A percentile compares a stretch with the other conserved stretches of the same genome.
Evolutionary conservation across 164 flowering plant genomes (phyloP).

Genomic region (Aristolochia fimbriata): DNA sequence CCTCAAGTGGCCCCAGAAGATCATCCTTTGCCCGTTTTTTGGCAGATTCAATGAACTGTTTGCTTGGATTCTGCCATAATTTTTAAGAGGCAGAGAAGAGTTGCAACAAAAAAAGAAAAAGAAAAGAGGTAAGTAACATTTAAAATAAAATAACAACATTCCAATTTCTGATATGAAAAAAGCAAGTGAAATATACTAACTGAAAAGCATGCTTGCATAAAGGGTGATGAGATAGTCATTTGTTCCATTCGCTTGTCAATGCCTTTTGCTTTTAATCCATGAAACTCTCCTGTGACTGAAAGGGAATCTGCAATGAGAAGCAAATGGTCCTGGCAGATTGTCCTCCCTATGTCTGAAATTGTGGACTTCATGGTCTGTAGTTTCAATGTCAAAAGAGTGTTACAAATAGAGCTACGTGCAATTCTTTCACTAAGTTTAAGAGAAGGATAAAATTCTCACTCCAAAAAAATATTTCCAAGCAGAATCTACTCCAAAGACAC

Average conservation of each 20-base stretch:
- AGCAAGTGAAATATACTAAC: slow-evolving; percentile 26
- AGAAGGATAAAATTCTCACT: slow-evolving; percentile 26
- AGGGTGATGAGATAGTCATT: slow-evolving; percentile 50
- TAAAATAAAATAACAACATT: not conserved
- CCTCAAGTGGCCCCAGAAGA: slow-evolving; percentile 69
- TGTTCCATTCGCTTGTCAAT: slow-evolving; percentile 42
- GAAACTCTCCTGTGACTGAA: slow-evolving; percentile 77
- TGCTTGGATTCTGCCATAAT: slow-evolving; percentile 53
- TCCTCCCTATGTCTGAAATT: slow-evolving; percentile 54
- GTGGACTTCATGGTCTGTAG: slow-evolving; percentile 62
- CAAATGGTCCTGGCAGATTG: slow-evolving; percentile 60
- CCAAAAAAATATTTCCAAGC: slow-evolving; percentile 51
- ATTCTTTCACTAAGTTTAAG: not conserved
- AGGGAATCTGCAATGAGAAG: slow-evolving; percentile 57
- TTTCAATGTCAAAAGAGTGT: slow-evolving; percentile 2
- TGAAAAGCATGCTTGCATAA: slow-evolving; percentile 74
- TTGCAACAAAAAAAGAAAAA: not conserved
- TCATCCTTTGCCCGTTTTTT: slow-evolving; percentile 48
- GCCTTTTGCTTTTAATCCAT: slow-evolving; percentile 63
- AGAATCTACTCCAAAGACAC: slow-evolving; percentile 61
- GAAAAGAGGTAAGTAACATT: not conserved
- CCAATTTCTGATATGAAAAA: not conserved
- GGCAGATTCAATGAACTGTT: slow-evolving; percentile 69
- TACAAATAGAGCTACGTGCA: not conserved
- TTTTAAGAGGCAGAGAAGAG: not conserved